phyloP scores from a whole-genome alignment of 2,329 filamentous ascomycete genomes.

The Grosmannia serpens region DNA sequence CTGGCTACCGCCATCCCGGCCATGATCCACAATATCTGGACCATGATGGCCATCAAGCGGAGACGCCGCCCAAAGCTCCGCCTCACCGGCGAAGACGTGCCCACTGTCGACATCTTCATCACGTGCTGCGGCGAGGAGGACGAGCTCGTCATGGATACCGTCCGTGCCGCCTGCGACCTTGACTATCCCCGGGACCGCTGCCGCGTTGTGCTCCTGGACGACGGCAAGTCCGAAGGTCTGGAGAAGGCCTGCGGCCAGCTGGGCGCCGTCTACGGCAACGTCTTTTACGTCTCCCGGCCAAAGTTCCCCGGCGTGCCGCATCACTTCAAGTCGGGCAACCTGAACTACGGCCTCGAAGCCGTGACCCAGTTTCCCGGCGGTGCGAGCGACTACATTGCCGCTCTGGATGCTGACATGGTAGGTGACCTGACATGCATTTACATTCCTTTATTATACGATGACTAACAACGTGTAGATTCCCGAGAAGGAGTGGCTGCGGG shows the following conservation, averaged over 20 bases:
- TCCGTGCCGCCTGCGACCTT: conserved; percentile 39
- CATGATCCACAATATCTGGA: conserved; percentile 14
- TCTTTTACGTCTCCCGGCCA: conserved; percentile 40
- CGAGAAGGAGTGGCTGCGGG: conserved; percentile 47
- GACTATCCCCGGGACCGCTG: conserved; percentile 43
- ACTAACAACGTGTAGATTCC: conserved; percentile 32
- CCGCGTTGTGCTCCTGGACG: conserved; percentile 44
- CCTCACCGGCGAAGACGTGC: conserved; percentile 33
- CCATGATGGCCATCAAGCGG: conserved; percentile 13
- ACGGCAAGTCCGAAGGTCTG: conserved; percentile 35
- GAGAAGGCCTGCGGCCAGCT: conserved; percentile 22
- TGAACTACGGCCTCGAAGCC: conserved; percentile 47
- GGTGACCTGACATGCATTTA: too few species aligned
- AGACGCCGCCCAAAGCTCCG: conserved; percentile 40
- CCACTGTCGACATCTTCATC: conserved; percentile 45
- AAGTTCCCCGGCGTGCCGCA: conserved; percentile 37
- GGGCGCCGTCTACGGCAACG: conserved; percentile 31
- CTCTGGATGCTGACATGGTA: conserved; percentile 55
- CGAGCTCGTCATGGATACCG: conserved; percentile 44
- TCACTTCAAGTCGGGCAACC: conserved; percentile 54
- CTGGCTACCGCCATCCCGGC: conserved; percentile 13
- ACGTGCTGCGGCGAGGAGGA: conserved; percentile 47
- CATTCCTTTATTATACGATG: too few species aligned
- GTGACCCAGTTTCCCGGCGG: conserved; percentile 40
- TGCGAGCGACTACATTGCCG: conserved; percentile 47